Conservation (phyloP, 768 basidiomycete species). For the Boletus reticulatus region DNA sequence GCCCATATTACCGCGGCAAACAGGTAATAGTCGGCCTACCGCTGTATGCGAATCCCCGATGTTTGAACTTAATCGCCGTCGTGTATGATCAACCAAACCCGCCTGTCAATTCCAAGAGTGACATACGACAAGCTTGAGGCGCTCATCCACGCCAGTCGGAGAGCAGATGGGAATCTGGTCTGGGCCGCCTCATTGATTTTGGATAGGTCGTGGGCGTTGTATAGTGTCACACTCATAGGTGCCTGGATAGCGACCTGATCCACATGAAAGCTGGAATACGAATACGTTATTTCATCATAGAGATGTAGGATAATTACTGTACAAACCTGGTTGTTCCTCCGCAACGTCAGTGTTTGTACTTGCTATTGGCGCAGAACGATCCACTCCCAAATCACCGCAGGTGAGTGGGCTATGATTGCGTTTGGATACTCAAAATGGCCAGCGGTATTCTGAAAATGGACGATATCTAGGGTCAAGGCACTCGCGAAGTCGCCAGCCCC, state of each 20-base stretch:
- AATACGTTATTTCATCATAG: slow-evolving; percentile 1
- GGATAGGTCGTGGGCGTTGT: neutral
- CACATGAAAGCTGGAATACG: slow-evolving; percentile 14
- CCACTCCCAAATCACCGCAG: slow-evolving; percentile 18
- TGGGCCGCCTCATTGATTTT: neutral
- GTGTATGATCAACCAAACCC: slow-evolving; percentile 3
- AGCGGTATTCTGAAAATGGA: slow-evolving; percentile 2
- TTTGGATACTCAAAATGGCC: neutral
- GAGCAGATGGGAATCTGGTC: slow-evolving; percentile 11
- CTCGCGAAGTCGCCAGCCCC: slow-evolving; percentile 6
- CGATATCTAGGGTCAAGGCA: slow-evolving; percentile 8
- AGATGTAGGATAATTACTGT: neutral
- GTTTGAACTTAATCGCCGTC: slow-evolving; percentile 22
- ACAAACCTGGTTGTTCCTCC: slow-evolving; percentile 13
- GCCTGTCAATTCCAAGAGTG: slow-evolving; percentile 1
- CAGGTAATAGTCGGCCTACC: slow-evolving; percentile 1
- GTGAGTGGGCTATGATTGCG: neutral
- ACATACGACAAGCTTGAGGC: slow-evolving; percentile 12
- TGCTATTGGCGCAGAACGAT: neutral
- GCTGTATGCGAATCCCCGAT: slow-evolving; percentile 26
- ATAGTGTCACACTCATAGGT: slow-evolving; percentile 4
- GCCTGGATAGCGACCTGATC: slow-evolving; percentile 19
- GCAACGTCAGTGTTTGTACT: slow-evolving; percentile 1
- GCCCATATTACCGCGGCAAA: slow-evolving; percentile 16
- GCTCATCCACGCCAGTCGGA: neutral